These are phyloP conservation scores for Polytrichum commune DNA, from an alignment of 225 moss, liverwort and hornwort species.

Conservation along the genomic window DNA sequence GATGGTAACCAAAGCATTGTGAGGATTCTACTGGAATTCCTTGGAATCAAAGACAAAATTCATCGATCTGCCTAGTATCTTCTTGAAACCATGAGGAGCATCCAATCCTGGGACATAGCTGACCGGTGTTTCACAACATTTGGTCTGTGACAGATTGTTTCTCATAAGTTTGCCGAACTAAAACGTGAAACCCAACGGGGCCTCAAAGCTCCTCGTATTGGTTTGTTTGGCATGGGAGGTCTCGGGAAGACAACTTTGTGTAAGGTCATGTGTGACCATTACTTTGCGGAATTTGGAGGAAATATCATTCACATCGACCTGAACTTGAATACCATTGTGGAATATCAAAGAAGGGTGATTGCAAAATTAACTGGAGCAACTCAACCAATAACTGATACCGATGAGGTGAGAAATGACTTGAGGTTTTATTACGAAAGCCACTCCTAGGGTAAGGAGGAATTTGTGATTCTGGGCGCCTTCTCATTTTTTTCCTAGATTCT, in stretches of 20 bases:
- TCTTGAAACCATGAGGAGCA: no score
- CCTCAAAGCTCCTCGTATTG: neutral
- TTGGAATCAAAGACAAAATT: no score
- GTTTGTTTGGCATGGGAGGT: neutral
- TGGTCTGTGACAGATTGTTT: neutral
- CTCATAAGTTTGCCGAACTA: neutral
- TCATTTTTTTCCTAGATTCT: no score
- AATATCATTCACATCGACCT: neutral
- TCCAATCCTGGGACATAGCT: no score
- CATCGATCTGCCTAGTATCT: no score
- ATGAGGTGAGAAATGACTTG: neutral
- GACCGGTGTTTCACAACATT: no score
- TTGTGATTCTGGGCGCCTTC: no score
- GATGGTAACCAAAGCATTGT: no score
- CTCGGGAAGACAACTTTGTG: slow-evolving; percentile 2
- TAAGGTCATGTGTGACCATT: neutral
- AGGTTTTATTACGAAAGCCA: no score
- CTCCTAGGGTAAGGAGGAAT: no score
- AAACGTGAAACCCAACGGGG: no score
- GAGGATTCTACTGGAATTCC: no score
- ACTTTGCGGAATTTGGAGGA: neutral
- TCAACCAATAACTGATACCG: neutral
- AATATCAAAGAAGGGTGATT: neutral
- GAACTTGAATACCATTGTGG: neutral
- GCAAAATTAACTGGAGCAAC: neutral